Percentiles rank a stretch among this genome's conserved stretches.
These are phyloP conservation scores for Coniosporium tulheliwenetii DNA, from an alignment of 2,329 filamentous ascomycete genomes.

Conservation along the genomic window DNA sequence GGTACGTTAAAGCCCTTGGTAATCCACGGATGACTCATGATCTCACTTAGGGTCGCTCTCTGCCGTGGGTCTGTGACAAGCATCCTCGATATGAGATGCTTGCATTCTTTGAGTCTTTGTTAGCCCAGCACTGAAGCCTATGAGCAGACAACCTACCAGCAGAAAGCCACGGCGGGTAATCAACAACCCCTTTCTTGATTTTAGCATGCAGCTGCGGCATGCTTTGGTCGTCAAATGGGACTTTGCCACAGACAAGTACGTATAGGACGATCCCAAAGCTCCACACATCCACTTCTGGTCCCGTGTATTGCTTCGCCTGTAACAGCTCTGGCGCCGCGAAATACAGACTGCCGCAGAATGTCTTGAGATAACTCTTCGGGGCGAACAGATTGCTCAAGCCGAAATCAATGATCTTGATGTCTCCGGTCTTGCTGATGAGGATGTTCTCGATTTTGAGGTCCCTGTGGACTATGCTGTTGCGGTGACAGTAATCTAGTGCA, in stretches of 20 bases:
- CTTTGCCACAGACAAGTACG: conserved; percentile 91
- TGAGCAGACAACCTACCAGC: conserved; percentile 45
- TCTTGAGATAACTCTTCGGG: conserved; percentile 73
- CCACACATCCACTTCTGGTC: conserved; percentile 95
- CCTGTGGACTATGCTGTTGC: conserved; percentile 94
- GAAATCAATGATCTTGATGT: conserved; percentile 99
- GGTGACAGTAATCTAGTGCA: conserved; percentile 90
- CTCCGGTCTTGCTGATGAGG: conserved; percentile 93
- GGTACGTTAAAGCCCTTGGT: conserved; percentile 74
- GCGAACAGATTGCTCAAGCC: conserved; percentile 93
- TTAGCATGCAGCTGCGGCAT: conserved; percentile 98
- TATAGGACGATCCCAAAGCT: conserved; percentile 98
- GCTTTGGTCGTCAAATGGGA: conserved; percentile 96
- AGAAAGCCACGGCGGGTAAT: conserved; percentile 89
- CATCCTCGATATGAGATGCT: conserved; percentile 85
- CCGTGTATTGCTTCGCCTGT: conserved; percentile 86
- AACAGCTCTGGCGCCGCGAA: conserved; percentile 92
- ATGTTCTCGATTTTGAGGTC: conserved; percentile 99
- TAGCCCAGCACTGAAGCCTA: conserved; percentile 13
- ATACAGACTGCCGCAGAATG: conserved; percentile 93
- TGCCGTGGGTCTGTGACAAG: conserved; percentile 84
- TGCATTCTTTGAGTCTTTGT: conserved; percentile 54
- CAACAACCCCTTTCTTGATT: conserved; percentile 92
- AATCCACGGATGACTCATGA: conserved; percentile 94
- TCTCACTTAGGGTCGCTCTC: conserved; percentile 74